phyloP scores from a whole-genome alignment of 1,284 basidiomycete species.

The Microbotryum saponariae region DNA sequence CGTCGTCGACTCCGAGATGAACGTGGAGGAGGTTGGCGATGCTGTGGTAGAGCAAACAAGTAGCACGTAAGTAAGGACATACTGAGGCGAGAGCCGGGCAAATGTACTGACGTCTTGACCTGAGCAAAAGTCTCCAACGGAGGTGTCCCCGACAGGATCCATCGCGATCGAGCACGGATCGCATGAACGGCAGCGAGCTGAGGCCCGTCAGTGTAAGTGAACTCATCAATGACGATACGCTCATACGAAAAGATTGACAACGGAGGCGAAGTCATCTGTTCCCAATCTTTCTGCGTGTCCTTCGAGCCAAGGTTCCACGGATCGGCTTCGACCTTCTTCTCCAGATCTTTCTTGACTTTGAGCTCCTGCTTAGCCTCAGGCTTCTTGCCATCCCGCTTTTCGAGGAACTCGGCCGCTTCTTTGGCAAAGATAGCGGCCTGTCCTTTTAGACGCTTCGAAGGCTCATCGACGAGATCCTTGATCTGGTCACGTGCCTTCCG shows the following conservation, averaged over 20 bases:
- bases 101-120: slow-evolving; percentile 58
- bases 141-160: slow-evolving; percentile 95
- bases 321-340: slow-evolving; percentile 56
- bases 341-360: slow-evolving; percentile 30
- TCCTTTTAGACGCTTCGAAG: slow-evolving; percentile 63
- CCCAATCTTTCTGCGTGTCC: slow-evolving; percentile 64
- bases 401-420: slow-evolving; percentile 40
- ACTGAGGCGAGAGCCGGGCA: background rate
- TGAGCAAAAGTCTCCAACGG: slow-evolving; percentile 85
- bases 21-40: slow-evolving; percentile 78
- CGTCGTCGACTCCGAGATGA: slow-evolving; percentile 82
- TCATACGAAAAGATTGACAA: slow-evolving; percentile 80
- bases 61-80: background rate
- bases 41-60: slow-evolving; percentile 21
- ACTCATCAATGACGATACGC: slow-evolving; percentile 86
- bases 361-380: slow-evolving; percentile 8
- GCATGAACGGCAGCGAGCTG: slow-evolving; percentile 69
- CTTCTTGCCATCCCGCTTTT: slow-evolving; percentile 12
- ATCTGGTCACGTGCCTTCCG: slow-evolving; percentile 43
- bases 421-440: slow-evolving; percentile 43
- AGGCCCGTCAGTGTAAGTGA: slow-evolving; percentile 81
- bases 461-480: slow-evolving; percentile 35
- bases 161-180: slow-evolving; percentile 68
- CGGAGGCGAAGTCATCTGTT: slow-evolving; percentile 67
- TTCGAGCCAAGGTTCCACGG: slow-evolving; percentile 66